These are phyloP conservation scores for Exophiala spinifera DNA, from an alignment of 2,329 filamentous ascomycete species.

Conservation along the genomic window DNA sequence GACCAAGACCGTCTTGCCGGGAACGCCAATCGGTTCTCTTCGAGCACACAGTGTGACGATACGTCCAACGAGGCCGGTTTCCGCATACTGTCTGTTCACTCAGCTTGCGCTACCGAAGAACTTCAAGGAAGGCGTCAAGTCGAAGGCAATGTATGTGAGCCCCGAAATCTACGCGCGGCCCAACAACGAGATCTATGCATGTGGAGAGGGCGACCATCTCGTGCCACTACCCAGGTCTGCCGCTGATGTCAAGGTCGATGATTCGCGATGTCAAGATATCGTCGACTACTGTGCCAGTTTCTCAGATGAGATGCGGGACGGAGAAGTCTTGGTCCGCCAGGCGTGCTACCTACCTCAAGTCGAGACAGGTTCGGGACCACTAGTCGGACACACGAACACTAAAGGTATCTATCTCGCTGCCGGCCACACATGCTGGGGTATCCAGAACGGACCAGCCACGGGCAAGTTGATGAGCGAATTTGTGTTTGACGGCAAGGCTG, in stretches of 20 bases:
- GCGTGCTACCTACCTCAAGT: conserved; percentile 91
- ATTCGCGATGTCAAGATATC: conserved; percentile 76
- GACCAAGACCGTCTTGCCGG: conserved; percentile 53
- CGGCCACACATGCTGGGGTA: conserved; percentile 97
- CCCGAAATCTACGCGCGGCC: conserved; percentile 94
- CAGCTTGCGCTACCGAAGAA: conserved; percentile 70
- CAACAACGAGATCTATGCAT: conserved; percentile 86
- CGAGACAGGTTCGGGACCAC: conserved; percentile 55
- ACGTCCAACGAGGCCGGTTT: conserved; percentile 51
- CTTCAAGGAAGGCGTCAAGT: conserved; percentile 55
- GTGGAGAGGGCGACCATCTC: conserved; percentile 77
- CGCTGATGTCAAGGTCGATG: conserved; percentile 72
- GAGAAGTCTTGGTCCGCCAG: conserved; percentile 71
- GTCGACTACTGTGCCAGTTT: conserved; percentile 67
- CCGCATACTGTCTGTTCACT: conserved; percentile 64
- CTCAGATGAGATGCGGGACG: conserved; percentile 59
- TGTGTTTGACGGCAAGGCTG: conserved; percentile 68
- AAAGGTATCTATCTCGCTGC: conserved; percentile 76
- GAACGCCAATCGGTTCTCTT: conserved; percentile 57
- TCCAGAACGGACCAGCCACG: conserved; percentile 90
- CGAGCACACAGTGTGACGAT: conserved; percentile 64
- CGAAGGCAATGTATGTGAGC: conserved; percentile 61
- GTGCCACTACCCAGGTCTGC: conserved; percentile 73
- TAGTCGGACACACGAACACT: conserved; percentile 72
- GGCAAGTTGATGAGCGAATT: conserved; percentile 77